Evolutionary conservation across 2,329 filamentous ascomycete species (phyloP).

Genomic region (Claviceps sp.): DNA sequence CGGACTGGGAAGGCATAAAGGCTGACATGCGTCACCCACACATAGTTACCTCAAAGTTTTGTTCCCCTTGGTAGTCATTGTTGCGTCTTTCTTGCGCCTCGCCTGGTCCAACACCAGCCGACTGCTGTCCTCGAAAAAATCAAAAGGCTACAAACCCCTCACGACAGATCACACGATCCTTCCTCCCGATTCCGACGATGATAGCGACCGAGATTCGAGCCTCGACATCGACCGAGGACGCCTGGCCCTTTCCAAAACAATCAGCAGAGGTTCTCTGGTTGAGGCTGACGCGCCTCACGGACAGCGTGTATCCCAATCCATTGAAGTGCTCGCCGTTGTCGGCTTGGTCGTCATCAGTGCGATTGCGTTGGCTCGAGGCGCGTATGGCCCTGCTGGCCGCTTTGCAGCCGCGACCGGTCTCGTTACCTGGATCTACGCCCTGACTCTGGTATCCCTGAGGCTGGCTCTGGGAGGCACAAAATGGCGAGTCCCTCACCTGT

Average conservation of each 20-base stretch:
- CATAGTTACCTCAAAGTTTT: slow-evolving; percentile 45
- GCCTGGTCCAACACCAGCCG: slow-evolving; percentile 42
- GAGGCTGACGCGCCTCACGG: slow-evolving; percentile 64
- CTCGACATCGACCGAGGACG: slow-evolving; percentile 45
- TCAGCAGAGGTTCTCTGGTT: slow-evolving; percentile 49
- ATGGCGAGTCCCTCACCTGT: slow-evolving; percentile 59
- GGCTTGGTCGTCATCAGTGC: slow-evolving; percentile 59
- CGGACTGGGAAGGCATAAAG: neutral
- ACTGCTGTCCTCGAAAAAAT: slow-evolving; percentile 33
- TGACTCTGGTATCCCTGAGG: slow-evolving; percentile 59
- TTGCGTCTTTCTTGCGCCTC: slow-evolving; percentile 56
- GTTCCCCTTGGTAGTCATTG: slow-evolving; percentile 60
- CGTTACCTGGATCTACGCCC: slow-evolving; percentile 67
- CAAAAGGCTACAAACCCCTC: slow-evolving; percentile 43
- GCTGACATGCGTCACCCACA: neutral
- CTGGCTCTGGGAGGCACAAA: slow-evolving; percentile 51
- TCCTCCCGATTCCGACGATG: slow-evolving; percentile 34
- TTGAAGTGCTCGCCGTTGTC: slow-evolving; percentile 65
- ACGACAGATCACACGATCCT: slow-evolving; percentile 38
- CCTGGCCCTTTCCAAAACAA: slow-evolving; percentile 44
- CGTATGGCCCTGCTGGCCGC: slow-evolving; percentile 44
- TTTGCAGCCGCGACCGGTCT: slow-evolving; percentile 54
- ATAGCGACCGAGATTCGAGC: slow-evolving; percentile 46
- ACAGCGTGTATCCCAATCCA: slow-evolving; percentile 52
- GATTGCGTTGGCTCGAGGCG: slow-evolving; percentile 45